Evolutionary conservation across 139 green algal genomes (phyloP).

Genomic region (Chlorella vulgaris): DNA sequence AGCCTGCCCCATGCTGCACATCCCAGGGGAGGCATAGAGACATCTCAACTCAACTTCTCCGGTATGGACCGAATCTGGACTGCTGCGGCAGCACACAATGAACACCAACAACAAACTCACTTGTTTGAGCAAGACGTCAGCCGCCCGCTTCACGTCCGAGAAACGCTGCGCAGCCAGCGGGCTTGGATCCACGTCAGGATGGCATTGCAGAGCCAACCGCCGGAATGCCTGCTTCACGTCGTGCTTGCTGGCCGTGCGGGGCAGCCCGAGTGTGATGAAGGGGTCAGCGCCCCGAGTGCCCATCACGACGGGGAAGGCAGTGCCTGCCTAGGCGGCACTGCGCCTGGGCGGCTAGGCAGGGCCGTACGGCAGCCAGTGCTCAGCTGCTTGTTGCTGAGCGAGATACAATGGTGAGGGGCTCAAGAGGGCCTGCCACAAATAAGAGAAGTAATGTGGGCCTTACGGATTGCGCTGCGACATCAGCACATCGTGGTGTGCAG

Average conservation of each 20-base stretch:
- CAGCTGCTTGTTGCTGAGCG: too few relatives aligned
- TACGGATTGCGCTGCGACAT: too few relatives aligned
- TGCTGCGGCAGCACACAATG: neutral
- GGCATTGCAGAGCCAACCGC: constrained; percentile 3
- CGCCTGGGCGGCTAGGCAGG: too few relatives aligned
- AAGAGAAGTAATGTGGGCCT: too few relatives aligned
- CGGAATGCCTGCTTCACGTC: constrained; percentile 38
- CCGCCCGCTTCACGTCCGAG: constrained; percentile 12
- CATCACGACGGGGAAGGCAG: too few relatives aligned
- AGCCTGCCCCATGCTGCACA: neutral
- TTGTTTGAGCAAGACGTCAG: constrained; percentile 9
- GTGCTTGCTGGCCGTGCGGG: neutral
- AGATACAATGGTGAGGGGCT: too few relatives aligned
- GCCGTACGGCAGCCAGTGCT: too few relatives aligned
- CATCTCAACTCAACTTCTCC: too few relatives aligned
- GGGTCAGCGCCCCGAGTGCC: constrained; percentile 17
- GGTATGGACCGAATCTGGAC: neutral
- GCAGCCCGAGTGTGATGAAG: constrained; percentile 26
- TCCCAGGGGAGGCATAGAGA: too few relatives aligned
- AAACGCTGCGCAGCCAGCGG: constrained; percentile 6
- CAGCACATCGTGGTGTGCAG: too few relatives aligned
- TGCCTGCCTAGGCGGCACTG: too few relatives aligned
- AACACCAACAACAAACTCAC: neutral
- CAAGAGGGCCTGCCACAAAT: too few relatives aligned
- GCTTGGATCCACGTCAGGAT: constrained; percentile 22